Conservation (phyloP, 805 yeast genomes). For the Candida jianshihensis region DNA sequence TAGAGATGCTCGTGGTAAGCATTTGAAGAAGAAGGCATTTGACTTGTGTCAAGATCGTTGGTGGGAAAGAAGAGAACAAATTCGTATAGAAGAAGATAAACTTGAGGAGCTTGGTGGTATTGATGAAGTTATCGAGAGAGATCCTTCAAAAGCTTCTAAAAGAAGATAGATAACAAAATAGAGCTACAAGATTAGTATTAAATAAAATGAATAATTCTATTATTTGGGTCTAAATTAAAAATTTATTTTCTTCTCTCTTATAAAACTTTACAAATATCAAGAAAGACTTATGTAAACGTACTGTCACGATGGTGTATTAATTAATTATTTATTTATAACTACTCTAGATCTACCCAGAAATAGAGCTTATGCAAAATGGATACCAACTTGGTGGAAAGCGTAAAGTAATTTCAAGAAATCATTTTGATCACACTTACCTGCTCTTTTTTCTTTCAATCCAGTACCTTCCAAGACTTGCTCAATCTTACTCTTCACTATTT, state of each 20-base stretch:
- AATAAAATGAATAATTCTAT: background rate
- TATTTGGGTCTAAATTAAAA: too few relatives aligned
- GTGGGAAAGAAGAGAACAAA: conserved; percentile 98
- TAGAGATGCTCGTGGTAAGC: conserved; percentile 81
- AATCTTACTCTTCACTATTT: conserved; percentile 59
- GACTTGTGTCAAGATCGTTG: conserved; percentile 90
- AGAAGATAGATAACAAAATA: conserved; percentile 57
- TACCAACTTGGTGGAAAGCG: conserved; percentile 95
- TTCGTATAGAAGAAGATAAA: conserved; percentile 81
- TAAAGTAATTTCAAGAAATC: conserved; percentile 81
- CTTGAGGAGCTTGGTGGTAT: conserved; percentile 89
- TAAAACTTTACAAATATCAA: background rate
- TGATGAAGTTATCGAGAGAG: conserved; percentile 78
- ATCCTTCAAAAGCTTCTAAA: conserved; percentile 42
- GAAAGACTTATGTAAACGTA: too few relatives aligned
- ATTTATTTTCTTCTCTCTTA: too few relatives aligned
- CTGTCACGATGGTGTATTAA: too few relatives aligned
- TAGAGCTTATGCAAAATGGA: conserved; percentile 78
- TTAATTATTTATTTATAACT: too few relatives aligned
- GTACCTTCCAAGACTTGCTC: conserved; percentile 72
- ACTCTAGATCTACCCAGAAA: too few relatives aligned
- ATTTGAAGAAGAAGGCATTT: conserved; percentile 81
- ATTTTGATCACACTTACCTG: conserved; percentile 91
- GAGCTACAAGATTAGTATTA: background rate
- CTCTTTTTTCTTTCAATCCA: conserved; percentile 76